Base-by-base conservation (phyloP, 2,329 filamentous ascomycete genomes). In the Penicillium hesseltinei region DNA sequence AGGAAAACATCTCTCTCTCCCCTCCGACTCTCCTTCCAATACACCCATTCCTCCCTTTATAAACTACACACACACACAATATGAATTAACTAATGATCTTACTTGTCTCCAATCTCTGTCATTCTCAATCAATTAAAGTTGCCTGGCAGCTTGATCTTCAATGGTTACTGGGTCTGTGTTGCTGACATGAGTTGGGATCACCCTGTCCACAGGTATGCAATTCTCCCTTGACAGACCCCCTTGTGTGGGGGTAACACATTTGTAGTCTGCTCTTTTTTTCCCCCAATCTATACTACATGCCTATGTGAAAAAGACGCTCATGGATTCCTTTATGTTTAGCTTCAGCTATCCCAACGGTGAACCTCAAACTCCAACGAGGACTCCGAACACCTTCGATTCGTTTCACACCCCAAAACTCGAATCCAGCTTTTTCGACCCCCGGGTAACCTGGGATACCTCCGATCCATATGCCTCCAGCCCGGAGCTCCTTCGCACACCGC, bases 131-230 rank as follows among this genome's bases (percentile, higher is more conserved):
- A 55, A 51, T 58, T 60, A 62, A 67, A 66, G 67, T 73, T 74
- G 68, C 68, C 68, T 69, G 71, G 67, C 68, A 67, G 66, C 66
- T 72, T 57, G 59, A 66, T 56, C 54, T 69, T 75, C 64, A 66
- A 75, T 76, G 73, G 70, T 74, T 71, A 72, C 50, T 52, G n/a
- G 50, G 21, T 44, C 50, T 65, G 62, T 62, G 64, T 69, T 71
- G 74, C 73, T 75, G 75, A 73, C 73, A 77, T 77, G 75, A 77
- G 71, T 76, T 77, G 74, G 74, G 75, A 77, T 74, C 71, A 74
- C 59, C 75, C 75, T 66, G 71, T 76, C 67, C 74, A 77, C 71
- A 77, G 75, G 75, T 77, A 73, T 72, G 74, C 50, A 40, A 40
- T 51, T 46, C 58, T 45, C 56, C 59, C 55, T 58, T 56, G 54